Percentiles rank a stretch among this genome's conserved stretches.
These are phyloP conservation scores for Punica granatum DNA, from an alignment of 345 rosid genomes.

Conservation along the genomic window DNA sequence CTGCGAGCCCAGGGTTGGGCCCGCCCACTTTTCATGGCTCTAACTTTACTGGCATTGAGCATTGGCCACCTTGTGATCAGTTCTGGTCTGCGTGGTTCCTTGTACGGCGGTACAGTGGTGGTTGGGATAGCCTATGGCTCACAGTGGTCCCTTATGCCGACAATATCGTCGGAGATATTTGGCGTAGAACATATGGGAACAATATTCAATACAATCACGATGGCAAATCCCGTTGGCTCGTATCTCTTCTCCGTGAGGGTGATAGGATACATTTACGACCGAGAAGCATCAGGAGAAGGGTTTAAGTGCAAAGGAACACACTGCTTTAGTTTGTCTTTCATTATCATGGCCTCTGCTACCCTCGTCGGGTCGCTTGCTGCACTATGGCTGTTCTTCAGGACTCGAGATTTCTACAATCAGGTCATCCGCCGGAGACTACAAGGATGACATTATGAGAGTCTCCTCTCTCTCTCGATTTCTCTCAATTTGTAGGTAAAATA, in stretches of 20 bases:
- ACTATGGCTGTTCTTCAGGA: conserved; percentile 28
- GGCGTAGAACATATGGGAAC: conserved; percentile 43
- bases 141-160: conserved; percentile 51
- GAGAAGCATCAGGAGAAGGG: conserved; percentile 26
- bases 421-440: conserved; percentile 23
- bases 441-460: not conserved
- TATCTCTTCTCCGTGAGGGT: conserved; percentile 43
- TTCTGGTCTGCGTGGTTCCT: conserved; percentile 36
- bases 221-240: conserved; percentile 49
- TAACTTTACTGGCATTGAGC: conserved; percentile 34
- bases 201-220: conserved; percentile 41
- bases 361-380: conserved; percentile 36
- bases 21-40: conserved; percentile 47
- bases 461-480: not conserved
- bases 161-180: conserved; percentile 42
- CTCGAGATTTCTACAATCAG: conserved; percentile 24
- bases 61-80: conserved; percentile 38
- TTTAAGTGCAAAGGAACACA: conserved; percentile 28
- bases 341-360: conserved; percentile 36
- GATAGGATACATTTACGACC: conserved; percentile 41
- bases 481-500: not conserved
- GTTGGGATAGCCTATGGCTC: conserved; percentile 50
- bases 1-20: conserved; percentile 30
- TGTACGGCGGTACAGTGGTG: conserved; percentile 35
- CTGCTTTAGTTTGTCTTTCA: conserved; percentile 42